A percentile compares a stretch with the other conserved stretches of the same genome.
Evolutionary conservation across 225 moss, liverwort and hornwort genomes (phyloP).

Genomic region (Pseudoscleropodium purum): DNA sequence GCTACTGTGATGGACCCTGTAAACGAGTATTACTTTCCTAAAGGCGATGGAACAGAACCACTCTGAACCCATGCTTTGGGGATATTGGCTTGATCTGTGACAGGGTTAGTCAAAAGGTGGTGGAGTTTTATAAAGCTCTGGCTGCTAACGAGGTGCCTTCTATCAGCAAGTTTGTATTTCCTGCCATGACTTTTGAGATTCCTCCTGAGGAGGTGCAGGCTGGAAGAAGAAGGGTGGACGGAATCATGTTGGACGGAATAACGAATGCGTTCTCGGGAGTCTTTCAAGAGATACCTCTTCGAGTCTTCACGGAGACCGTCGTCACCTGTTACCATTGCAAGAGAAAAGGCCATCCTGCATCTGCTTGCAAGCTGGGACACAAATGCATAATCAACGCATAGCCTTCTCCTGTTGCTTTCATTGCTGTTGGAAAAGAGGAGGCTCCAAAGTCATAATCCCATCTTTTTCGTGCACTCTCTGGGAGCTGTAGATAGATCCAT

Average conservation of each 20-base stretch:
- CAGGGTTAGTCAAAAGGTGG: constrained; percentile 33
- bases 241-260: background rate
- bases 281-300: background rate
- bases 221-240: constrained; percentile 10
- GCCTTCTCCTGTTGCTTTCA: background rate
- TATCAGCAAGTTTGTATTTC: background rate
- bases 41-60: background rate
- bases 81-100: background rate
- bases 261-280: background rate
- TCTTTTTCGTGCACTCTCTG: background rate
- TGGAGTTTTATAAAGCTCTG: constrained; percentile 28
- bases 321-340: constrained; percentile 3
- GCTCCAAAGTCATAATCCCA: background rate
- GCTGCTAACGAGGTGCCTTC: constrained; percentile 1
- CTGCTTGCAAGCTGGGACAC: constrained; percentile 1
- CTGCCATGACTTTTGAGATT: background rate
- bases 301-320: background rate
- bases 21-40: background rate
- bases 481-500: background rate
- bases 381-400: background rate
- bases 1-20: background rate
- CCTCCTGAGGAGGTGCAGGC: background rate
- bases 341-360: constrained; percentile 15
- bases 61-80: background rate
- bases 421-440: background rate